These are phyloP conservation scores for Pneumocystis sp. DNA, from an alignment of 1,139 yeast genomes.

Conservation along the genomic window DNA sequence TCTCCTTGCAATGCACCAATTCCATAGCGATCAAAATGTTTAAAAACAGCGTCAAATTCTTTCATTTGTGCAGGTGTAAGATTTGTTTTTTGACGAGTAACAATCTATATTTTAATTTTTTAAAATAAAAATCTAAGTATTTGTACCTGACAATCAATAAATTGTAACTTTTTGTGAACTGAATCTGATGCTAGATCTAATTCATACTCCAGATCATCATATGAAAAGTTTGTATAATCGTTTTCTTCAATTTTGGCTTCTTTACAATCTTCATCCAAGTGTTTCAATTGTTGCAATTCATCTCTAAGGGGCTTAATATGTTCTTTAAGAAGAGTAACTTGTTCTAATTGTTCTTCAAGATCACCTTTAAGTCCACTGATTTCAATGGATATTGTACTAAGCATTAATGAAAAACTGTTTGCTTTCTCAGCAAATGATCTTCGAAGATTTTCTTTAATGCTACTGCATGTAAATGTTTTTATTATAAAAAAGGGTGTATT, in stretches of 20 bases:
- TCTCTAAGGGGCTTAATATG: constrained; percentile 24
- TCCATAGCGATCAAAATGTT: constrained; percentile 28
- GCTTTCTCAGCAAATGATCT: constrained; percentile 32
- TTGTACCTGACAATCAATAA: constrained; percentile 26
- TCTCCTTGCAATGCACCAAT: constrained; percentile 23
- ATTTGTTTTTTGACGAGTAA: constrained; percentile 28
- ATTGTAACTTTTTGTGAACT: constrained; percentile 27
- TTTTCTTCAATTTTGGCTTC: constrained; percentile 31
- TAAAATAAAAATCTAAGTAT: background rate
- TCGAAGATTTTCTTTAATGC: constrained; percentile 31
- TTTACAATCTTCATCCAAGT: constrained; percentile 21
- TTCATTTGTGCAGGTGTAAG: constrained; percentile 30
- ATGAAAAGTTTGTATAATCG: constrained; percentile 28
- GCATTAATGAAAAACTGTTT: constrained; percentile 24
- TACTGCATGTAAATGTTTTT: background rate
- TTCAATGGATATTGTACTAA: constrained; percentile 22
- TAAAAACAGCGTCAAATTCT: constrained; percentile 30
- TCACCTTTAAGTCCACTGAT: constrained; percentile 28
- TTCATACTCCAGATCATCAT: constrained; percentile 29
- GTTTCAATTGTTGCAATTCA: constrained; percentile 20
- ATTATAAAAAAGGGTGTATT: constrained; percentile 7
- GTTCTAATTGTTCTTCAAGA: constrained; percentile 26
- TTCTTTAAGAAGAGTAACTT: constrained; percentile 23
- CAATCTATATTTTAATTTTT: constrained; percentile 15
- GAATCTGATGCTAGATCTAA: constrained; percentile 27